Evolutionary conservation across 2,329 filamentous ascomycete genomes (phyloP).

Genomic region (Coniella lustricola): DNA sequence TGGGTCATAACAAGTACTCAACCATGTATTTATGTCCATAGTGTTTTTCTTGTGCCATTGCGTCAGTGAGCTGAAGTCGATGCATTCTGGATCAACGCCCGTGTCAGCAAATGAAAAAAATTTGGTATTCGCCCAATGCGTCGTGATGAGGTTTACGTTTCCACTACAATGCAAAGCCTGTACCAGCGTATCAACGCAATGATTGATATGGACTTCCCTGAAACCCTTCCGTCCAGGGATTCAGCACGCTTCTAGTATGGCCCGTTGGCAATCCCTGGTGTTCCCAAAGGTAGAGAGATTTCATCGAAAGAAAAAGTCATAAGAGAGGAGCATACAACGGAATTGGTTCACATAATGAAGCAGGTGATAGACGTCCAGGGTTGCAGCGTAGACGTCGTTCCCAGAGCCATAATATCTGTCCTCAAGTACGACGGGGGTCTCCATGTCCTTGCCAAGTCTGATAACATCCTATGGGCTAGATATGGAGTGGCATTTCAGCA

Average conservation of each 20-base stretch:
- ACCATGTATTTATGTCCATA: too few relatives aligned
- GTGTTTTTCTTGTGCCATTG: too few relatives aligned
- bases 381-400: conserved; percentile 26
- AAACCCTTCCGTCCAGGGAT: not conserved
- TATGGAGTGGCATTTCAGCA: too few relatives aligned
- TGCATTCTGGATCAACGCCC: not conserved
- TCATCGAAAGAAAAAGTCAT: not conserved
- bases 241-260: conserved; percentile 10
- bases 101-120: not conserved
- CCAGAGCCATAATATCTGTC: conserved; percentile 26
- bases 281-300: not conserved
- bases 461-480: too few relatives aligned
- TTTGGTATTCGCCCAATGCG: not conserved
- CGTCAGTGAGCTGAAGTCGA: too few relatives aligned
- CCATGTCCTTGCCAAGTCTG: conserved; percentile 23
- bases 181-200: not conserved
- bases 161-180: not conserved
- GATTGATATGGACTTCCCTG: not conserved
- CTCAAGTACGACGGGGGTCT: conserved; percentile 21
- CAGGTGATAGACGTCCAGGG: conserved; percentile 27
- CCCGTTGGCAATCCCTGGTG: conserved; percentile 20
- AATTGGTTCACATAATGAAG: conserved; percentile 28
- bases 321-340: conserved; percentile 10
- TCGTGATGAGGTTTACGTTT: not conserved
- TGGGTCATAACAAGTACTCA: too few relatives aligned